Evolutionary conservation across 495 filamentous ascomycete species (phyloP).

Genomic region (Aspergillus leporis): DNA sequence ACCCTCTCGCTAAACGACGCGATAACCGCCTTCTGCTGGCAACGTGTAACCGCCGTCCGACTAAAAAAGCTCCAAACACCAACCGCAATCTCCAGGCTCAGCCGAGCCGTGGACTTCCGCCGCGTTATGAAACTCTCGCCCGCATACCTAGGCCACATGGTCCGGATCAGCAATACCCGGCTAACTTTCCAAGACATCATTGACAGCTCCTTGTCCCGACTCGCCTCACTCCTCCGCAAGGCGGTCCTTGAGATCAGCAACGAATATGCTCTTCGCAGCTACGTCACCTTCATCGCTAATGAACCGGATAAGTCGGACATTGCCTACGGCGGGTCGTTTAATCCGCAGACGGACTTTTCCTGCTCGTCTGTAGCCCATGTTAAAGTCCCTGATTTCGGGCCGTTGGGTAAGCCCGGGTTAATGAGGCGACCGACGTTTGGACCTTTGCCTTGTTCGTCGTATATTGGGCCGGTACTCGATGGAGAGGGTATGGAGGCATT

Average conservation of each 20-base stretch:
- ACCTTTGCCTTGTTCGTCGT: slow-evolving; percentile 19
- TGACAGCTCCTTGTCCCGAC: slow-evolving; percentile 20
- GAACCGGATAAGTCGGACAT: slow-evolving; percentile 37
- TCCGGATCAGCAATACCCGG: slow-evolving; percentile 23
- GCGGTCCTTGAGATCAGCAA: slow-evolving; percentile 30
- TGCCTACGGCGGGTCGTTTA: slow-evolving; percentile 33
- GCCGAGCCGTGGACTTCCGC: slow-evolving; percentile 40
- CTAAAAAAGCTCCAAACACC: slow-evolving; percentile 7
- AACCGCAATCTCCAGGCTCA: slow-evolving; percentile 27
- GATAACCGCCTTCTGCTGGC: slow-evolving; percentile 52
- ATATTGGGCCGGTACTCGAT: slow-evolving; percentile 12
- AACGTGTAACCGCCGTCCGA: slow-evolving; percentile 29
- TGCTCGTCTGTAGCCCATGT: slow-evolving; percentile 30
- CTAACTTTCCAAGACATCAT: slow-evolving; percentile 25
- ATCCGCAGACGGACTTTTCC: slow-evolving; percentile 33
- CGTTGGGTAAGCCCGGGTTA: slow-evolving; percentile 24
- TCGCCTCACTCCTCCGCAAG: slow-evolving; percentile 30
- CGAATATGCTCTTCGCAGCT: slow-evolving; percentile 34
- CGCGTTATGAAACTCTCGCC: slow-evolving; percentile 31
- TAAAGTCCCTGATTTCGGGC: slow-evolving; percentile 24
- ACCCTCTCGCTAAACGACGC: slow-evolving; percentile 52
- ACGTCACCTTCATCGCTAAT: slow-evolving; percentile 37
- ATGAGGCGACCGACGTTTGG: slow-evolving; percentile 29
- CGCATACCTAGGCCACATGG: slow-evolving; percentile 42
- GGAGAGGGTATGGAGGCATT: slow-evolving; percentile 23